These are phyloP conservation scores for Canavalia gladiata DNA, from an alignment of 306 rosid genomes.

Conservation along the genomic window DNA sequence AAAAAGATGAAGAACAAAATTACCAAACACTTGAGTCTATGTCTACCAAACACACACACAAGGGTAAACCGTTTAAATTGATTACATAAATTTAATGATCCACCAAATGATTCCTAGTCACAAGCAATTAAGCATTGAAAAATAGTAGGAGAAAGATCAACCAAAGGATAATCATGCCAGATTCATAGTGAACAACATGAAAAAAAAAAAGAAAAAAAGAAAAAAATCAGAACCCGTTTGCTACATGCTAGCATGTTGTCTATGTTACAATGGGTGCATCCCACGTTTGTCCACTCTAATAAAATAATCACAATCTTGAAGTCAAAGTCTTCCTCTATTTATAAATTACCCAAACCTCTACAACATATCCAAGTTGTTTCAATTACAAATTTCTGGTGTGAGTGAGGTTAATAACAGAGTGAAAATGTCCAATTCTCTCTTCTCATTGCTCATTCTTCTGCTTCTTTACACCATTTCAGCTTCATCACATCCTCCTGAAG, in stretches of 20 bases:
- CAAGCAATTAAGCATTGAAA: background rate
- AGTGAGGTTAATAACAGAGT: background rate
- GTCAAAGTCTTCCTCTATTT: constrained; percentile 36
- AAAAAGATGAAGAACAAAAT: no score
- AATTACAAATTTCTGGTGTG: background rate
- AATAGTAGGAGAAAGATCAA: background rate
- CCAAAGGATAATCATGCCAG: background rate
- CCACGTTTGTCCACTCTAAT: constrained; percentile 43
- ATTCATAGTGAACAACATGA: background rate
- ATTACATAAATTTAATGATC: no score
- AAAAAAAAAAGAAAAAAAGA: background rate
- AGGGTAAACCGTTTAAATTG: no score
- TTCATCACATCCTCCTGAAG: constrained; percentile 33
- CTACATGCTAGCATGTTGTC: constrained; percentile 50
- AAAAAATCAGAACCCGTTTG: background rate
- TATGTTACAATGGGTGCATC: constrained; percentile 40
- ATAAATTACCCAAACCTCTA: background rate
- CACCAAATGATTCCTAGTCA: no score
- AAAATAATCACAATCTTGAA: constrained; percentile 21
- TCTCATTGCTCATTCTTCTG: constrained; percentile 47
- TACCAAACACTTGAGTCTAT: no score
- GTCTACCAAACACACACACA: no score
- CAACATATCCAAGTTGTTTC: background rate
- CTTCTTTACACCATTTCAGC: constrained; percentile 39
- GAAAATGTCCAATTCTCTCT: constrained; percentile 42